Conservation (phyloP, 768 basidiomycete genomes). For the Saitozyma sp. region DNA sequence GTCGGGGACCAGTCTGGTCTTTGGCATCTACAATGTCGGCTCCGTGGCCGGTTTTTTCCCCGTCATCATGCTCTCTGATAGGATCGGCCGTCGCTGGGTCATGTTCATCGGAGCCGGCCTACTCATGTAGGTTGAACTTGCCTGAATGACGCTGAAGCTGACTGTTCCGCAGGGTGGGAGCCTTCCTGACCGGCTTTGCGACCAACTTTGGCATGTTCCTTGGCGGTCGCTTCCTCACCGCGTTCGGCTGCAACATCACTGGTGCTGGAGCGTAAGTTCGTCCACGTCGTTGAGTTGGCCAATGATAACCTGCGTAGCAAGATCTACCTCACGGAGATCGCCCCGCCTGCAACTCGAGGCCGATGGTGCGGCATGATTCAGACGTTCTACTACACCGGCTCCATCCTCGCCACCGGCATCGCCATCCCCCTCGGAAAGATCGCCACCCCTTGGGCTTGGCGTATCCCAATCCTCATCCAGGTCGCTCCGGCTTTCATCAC, state of each 20-base stretch:
- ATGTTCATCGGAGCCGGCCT: conserved; percentile 60
- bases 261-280: conserved; percentile 54
- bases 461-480: conserved; percentile 60
- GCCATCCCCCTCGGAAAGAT: conserved; percentile 60
- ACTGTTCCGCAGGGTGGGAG: conserved; percentile 54
- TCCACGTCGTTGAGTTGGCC: too few species aligned
- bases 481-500: conserved; percentile 59
- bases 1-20: conserved; percentile 59
- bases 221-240: conserved; percentile 60
- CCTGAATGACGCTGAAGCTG: too few species aligned
- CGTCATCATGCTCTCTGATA: conserved; percentile 58
- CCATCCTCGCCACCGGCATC: conserved; percentile 58
- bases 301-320: background rate
- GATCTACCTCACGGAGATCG: conserved; percentile 52
- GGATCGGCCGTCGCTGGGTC: conserved; percentile 58
- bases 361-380: conserved; percentile 61
- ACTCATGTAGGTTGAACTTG: conserved; percentile 53
- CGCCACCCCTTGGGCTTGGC: conserved; percentile 57
- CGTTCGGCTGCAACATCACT: conserved; percentile 51
- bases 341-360: conserved; percentile 58
- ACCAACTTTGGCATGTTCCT: conserved; percentile 54
- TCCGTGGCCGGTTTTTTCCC: conserved; percentile 26
- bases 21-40: conserved; percentile 60
- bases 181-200: conserved; percentile 59
- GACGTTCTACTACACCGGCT: conserved; percentile 59